These are phyloP conservation scores for Tricladium varicosporioides DNA, from an alignment of 2,329 filamentous ascomycete genomes.

Conservation along the genomic window DNA sequence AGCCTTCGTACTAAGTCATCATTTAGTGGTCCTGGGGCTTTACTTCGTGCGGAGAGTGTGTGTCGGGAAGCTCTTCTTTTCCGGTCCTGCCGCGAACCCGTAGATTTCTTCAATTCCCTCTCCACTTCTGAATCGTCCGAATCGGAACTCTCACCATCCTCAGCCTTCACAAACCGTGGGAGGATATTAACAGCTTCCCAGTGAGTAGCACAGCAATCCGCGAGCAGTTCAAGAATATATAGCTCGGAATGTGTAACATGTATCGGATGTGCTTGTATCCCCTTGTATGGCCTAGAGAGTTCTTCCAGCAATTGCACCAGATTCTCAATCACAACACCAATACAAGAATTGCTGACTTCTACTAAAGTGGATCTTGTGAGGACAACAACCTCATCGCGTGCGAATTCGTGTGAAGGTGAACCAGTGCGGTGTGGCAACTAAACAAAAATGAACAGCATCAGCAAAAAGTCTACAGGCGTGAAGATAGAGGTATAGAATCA, in stretches of 20 bases:
- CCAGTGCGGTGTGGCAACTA: constrained; percentile 64
- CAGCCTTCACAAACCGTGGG: constrained; percentile 8
- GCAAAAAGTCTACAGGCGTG: constrained; percentile 6
- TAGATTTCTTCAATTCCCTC: constrained; percentile 9
- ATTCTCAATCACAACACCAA: constrained; percentile 54
- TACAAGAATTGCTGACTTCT: constrained; percentile 54
- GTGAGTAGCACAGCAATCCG: constrained; percentile 63
- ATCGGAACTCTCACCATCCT: constrained; percentile 23
- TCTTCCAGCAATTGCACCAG: constrained; percentile 59
- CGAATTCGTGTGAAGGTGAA: constrained; percentile 53
- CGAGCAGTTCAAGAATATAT: constrained; percentile 60
- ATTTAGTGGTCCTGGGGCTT: constrained; percentile 39
- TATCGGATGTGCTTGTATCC: constrained; percentile 50
- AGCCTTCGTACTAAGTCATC: constrained; percentile 52
- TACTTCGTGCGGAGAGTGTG: constrained; percentile 20
- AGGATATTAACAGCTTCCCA: constrained; percentile 48
- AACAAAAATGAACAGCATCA: constrained; percentile 10
- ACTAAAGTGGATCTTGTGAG: constrained; percentile 61
- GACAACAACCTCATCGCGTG: constrained; percentile 58
- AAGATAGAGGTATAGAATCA: neutral
- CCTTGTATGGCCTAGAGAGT: constrained; percentile 52
- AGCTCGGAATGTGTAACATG: constrained; percentile 64
- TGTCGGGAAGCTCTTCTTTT: constrained; percentile 28
- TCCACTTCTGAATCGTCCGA: constrained; percentile 23
- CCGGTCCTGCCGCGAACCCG: constrained; percentile 10